Evolutionary conservation across 1,139 yeast genomes (phyloP), one percentile per base, ranked within the genome.

Genomic region (Pichia sp.): DNA sequence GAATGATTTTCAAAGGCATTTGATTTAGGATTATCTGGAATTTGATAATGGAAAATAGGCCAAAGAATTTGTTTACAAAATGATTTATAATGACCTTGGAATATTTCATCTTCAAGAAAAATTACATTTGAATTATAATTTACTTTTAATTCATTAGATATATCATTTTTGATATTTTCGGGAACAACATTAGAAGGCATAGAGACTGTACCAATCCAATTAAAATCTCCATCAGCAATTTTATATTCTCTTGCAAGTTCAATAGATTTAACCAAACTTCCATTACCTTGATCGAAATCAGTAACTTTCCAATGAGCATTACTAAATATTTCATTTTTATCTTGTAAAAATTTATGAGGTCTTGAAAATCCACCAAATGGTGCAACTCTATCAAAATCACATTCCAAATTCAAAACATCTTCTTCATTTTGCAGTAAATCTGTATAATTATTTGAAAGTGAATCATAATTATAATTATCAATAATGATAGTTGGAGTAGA

Each of bases 21-120:
- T 2, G 95, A 81, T 53, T 84, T 86, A 38, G 96, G 95, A 55
- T 88, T 81, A 61, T 91, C 97, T 0, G 98, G 98, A 33, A 89
- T 87, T 61, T 91, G 96, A 59, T 91, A 93, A 59, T 91, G 98
- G 50, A 93, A 70, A 2, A 96, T 86, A 22, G 98, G 98, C 97
- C 98, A 91, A 49, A 91, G 68, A 34, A 91, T 85, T 56, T 88
- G 94, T 60, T 91, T 91, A 60, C 96, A 89, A 59, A 83, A 91
- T 37, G 87, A 85, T 45, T 77, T 76, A 62, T 91, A 91, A 55
- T 88, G 95, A 18, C 96, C 96, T 53, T 83, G 84, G 55, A 87
- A 85, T 1, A 88, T 78, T 18, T 75, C 63, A 61, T 91, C 97
- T 50, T 76, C 74, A 2, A 89, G 80, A 50, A 77, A 78, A 4